Percentiles rank a stretch among this genome's conserved stretches.
phyloP scores from a whole-genome alignment of 345 rosid genomes.

The Aquilaria sinensis region DNA sequence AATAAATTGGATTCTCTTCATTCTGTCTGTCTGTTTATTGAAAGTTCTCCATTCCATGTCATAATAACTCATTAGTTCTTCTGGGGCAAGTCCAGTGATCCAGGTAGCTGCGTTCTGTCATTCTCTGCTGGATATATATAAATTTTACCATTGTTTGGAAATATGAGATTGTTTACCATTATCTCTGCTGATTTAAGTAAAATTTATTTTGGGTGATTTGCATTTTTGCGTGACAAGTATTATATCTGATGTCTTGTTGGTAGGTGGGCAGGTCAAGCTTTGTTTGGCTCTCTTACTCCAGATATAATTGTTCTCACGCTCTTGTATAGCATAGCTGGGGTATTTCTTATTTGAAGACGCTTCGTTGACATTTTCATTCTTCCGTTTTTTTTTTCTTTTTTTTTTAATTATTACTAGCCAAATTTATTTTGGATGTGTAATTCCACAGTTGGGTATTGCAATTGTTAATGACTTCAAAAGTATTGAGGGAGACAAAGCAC shows the following conservation, averaged over 20 bases:
- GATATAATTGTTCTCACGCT: slow-evolving; percentile 91
- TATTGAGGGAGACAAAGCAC: slow-evolving; percentile 89
- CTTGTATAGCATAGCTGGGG: slow-evolving; percentile 97
- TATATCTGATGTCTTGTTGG: slow-evolving; percentile 8
- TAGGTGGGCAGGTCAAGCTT: slow-evolving; percentile 99
- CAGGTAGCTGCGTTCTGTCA: too few species aligned
- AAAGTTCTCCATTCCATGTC: too few species aligned
- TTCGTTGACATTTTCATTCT: background rate
- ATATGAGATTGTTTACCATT: background rate
- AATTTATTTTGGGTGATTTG: background rate
- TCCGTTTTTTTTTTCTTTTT: background rate
- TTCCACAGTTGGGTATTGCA: slow-evolving; percentile 77
- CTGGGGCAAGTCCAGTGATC: too few species aligned
- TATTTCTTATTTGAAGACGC: slow-evolving; percentile 20
- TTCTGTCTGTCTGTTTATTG: too few species aligned
- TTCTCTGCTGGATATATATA: too few species aligned
- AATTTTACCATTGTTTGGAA: too few species aligned
- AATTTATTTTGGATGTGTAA: slow-evolving; percentile 14
- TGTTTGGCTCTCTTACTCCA: slow-evolving; percentile 93
- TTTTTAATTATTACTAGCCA: background rate
- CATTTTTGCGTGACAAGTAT: slow-evolving; percentile 3
- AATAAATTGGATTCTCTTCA: too few species aligned
- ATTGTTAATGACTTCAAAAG: slow-evolving; percentile 98
- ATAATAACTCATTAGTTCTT: too few species aligned
- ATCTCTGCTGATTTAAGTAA: background rate